Evolutionary conservation across 768 basidiomycete genomes (phyloP).

Genomic region (Pleurotus tuoliensis): DNA sequence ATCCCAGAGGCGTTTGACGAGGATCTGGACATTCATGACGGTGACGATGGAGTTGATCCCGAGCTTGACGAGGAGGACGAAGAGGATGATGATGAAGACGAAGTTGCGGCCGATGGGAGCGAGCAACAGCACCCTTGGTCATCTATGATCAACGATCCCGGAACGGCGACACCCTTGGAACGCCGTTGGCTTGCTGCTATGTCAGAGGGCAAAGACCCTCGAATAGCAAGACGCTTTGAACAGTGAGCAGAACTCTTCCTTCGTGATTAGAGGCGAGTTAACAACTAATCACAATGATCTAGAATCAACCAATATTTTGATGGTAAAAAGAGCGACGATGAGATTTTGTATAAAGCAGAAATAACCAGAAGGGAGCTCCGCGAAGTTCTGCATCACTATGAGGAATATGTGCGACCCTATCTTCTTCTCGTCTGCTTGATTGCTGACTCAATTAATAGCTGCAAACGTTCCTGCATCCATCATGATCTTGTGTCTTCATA

Average conservation of each 20-base stretch:
- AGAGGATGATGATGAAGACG: slow-evolving; percentile 38
- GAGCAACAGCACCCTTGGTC: slow-evolving; percentile 44
- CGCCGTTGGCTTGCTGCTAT: slow-evolving; percentile 88
- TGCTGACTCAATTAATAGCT: slow-evolving; percentile 21
- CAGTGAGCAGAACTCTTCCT: slow-evolving; percentile 42
- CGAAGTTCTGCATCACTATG: slow-evolving; percentile 79
- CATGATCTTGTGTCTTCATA: slow-evolving; percentile 9
- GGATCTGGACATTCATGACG: slow-evolving; percentile 22
- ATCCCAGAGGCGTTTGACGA: slow-evolving; percentile 21
- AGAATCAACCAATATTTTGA: slow-evolving; percentile 95
- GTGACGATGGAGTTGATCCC: slow-evolving; percentile 13
- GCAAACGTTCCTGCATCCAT: slow-evolving; percentile 43
- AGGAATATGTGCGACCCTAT: slow-evolving; percentile 70
- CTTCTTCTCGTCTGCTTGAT: background rate
- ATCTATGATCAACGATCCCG: slow-evolving; percentile 80
- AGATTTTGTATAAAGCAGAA: slow-evolving; percentile 87
- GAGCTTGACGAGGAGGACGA: slow-evolving; percentile 31
- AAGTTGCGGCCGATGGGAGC: slow-evolving; percentile 39
- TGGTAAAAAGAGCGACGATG: slow-evolving; percentile 87
- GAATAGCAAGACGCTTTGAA: slow-evolving; percentile 71
- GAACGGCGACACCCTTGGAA: slow-evolving; percentile 73
- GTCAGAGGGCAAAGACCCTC: slow-evolving; percentile 74
- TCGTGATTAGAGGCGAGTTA: background rate
- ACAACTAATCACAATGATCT: background rate
- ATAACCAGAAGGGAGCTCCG: slow-evolving; percentile 82